Evolutionary conservation across 176 grass and related monocot species (phyloP), one percentile per base, ranked within the genome.

Genomic region (Guadua angustifolia): DNA sequence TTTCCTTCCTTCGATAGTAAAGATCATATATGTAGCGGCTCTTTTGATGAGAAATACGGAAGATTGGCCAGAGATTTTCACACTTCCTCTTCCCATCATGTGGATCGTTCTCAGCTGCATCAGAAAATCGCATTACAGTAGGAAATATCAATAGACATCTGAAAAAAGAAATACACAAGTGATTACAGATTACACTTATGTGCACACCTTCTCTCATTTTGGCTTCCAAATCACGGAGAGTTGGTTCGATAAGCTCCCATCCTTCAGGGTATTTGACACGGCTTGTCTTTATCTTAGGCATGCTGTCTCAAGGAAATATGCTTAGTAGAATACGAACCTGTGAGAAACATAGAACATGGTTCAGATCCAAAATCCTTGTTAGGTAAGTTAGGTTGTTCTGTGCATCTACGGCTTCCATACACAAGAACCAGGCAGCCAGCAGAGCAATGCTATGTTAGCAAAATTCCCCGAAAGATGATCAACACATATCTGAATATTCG

Each of bases 261-360:
- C 93, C 95, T n/a, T 93, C 89, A 63, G 95, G 95, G 79, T 98
- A 95, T 80, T 91, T 95, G 57, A 95, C 91, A 65, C 91, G 90
- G 82, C 91, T 95, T 15, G 93, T 95, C 93, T 98, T 98, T 90
- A 98, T 92, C 85, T 95, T 98, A 59, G 95, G 89, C 93, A 98
- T 98, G 26, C 45, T 83, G 33, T 69, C 36, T 50, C 51, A 85
- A 40, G 32, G 38, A 39, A 58, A 62, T 70, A 71, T 53, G 66
- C 25, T 38, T 73, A 22, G 36, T 29, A 50, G 55, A 83, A 50
- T 19, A 83, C 29, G 5, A 63, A 74, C 7, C 55, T 73, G 40
- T 11, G 26, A 24, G 56, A 38, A 73, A 83, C 81, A 73, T 25
- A 63, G 4, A 39, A 60, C 29, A 49, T 25, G 3, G 12, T 32